Base-by-base conservation (phyloP, 2,329 filamentous ascomycete species). In the Penicillium sp. region DNA sequence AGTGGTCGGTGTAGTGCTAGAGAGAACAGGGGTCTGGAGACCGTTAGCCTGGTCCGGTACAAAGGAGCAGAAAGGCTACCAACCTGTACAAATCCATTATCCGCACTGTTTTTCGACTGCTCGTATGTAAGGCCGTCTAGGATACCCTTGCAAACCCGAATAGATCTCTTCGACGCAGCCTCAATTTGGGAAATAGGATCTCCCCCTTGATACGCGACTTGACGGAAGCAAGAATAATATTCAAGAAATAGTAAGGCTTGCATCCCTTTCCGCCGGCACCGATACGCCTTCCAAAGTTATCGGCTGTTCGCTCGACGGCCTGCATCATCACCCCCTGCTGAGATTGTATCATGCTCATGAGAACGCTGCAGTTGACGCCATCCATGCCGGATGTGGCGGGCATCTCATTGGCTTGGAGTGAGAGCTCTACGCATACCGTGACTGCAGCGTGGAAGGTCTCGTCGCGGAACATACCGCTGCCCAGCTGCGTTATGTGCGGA, bases 391-490 rank as follows among this genome's bases (percentile, higher is more conserved):
- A 30, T 8, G 55, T 45, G 27, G 41, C 7, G 18, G 55, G 40
- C 49, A 59, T 54, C 33, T 69, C 66, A 5, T 60, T 56, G 0
- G 60, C 55, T 47, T 68, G 65, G 4, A 68, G 55, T 4, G 57
- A 63, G 3, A 69, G 42, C 38, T 69, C 67, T 14, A 67, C 60
- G 31, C 66, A 68, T 3, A 68, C 56, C 1, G 62, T 68, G 14
- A 66, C 53, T 8, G 64, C 64, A 2, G 66, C 63, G 42, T 68
- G 65, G 16, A 65, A 64, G 11, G 64, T 62, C 19, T 69, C 64
- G 13, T 70, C 61, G 10, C 64, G 64, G 46, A 71, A 70, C 59
- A 70, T 66, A 3, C 66, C 66, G 6, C 61, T 63, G 3, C 64
- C 62, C 2, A 70, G 43, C 6, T 63, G 58, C 4, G 65, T 63